A percentile compares a stretch with the other conserved stretches of the same genome.
Evolutionary conservation across 257 asterid species (phyloP).

Genomic region (Vinca minor): DNA sequence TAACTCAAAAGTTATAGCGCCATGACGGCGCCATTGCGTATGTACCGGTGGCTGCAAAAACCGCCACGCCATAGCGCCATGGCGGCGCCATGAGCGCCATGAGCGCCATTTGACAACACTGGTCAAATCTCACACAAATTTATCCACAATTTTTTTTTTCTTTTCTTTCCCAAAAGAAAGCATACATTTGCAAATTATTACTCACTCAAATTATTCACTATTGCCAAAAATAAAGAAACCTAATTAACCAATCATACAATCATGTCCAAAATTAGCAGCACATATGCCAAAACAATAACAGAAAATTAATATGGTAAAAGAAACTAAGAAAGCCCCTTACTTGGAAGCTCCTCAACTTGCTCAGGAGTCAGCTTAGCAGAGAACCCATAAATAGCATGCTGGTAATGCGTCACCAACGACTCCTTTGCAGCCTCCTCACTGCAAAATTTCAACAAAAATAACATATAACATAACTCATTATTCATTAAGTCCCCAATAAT

Average conservation of each 20-base stretch:
- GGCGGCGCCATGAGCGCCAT: too few species aligned
- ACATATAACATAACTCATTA: too few species aligned
- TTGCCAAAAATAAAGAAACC: background rate
- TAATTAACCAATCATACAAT: background rate
- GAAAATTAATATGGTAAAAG: background rate
- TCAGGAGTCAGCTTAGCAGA: constrained; percentile 82
- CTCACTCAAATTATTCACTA: background rate
- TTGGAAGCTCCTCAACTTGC: constrained; percentile 55
- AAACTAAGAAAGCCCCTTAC: background rate
- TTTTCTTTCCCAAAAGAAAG: too few species aligned
- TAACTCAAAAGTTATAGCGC: too few species aligned
- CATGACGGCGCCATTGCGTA: too few species aligned
- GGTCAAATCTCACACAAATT: too few species aligned
- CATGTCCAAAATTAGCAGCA: background rate
- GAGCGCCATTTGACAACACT: too few species aligned
- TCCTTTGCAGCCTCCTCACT: constrained; percentile 88
- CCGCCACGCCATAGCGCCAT: too few species aligned
- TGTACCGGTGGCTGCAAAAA: too few species aligned
- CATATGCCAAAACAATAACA: background rate
- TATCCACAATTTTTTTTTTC: too few species aligned
- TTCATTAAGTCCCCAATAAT: too few species aligned
- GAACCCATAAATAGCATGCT: constrained; percentile 78
- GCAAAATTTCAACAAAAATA: background rate
- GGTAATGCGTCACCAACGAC: constrained; percentile 66
- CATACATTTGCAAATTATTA: background rate